phyloP scores from a whole-genome alignment of 106 monocot species.

The Ottelia alismoides region DNA sequence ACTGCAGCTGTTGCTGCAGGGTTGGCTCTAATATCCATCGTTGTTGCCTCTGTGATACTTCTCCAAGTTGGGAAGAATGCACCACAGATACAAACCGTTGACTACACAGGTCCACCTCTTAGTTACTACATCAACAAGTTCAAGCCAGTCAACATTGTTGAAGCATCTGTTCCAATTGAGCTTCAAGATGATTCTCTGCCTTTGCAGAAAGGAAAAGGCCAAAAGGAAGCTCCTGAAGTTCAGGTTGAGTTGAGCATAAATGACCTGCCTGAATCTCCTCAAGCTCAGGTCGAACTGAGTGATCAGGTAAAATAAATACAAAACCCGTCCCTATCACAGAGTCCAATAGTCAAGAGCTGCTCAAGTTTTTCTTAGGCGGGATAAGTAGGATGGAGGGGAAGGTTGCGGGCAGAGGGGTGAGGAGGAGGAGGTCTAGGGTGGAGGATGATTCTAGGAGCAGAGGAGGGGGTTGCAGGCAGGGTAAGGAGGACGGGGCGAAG shows the following conservation, averaged over 20 bases:
- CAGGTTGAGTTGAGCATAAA: not conserved
- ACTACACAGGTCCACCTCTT: constrained; percentile 75
- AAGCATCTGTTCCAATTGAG: constrained; percentile 23
- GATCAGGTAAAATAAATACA: not conserved
- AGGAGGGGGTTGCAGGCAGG: too few species aligned
- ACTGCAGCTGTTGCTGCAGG: constrained; percentile 39
- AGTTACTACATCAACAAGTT: constrained; percentile 93
- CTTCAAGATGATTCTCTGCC: constrained; percentile 20
- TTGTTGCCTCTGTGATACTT: constrained; percentile 64
- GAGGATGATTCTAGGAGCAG: too few species aligned
- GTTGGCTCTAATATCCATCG: constrained; percentile 58
- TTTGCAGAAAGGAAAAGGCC: constrained; percentile 4
- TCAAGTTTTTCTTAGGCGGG: too few species aligned
- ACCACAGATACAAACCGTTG: constrained; percentile 15
- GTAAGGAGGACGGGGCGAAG: too few species aligned
- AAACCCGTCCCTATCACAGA: too few species aligned
- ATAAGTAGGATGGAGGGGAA: too few species aligned
- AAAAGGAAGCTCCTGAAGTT: constrained; percentile 1
- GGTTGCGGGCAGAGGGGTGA: too few species aligned
- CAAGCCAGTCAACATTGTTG: constrained; percentile 33
- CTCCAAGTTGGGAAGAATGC: constrained; percentile 67
- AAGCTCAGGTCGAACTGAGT: constrained; percentile 1
- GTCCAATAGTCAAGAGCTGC: too few species aligned
- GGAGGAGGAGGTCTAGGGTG: too few species aligned
- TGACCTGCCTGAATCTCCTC: not conserved